Evolutionary conservation across 2,329 filamentous ascomycete genomes (phyloP).

Genomic region (Aspergillus ruber): DNA sequence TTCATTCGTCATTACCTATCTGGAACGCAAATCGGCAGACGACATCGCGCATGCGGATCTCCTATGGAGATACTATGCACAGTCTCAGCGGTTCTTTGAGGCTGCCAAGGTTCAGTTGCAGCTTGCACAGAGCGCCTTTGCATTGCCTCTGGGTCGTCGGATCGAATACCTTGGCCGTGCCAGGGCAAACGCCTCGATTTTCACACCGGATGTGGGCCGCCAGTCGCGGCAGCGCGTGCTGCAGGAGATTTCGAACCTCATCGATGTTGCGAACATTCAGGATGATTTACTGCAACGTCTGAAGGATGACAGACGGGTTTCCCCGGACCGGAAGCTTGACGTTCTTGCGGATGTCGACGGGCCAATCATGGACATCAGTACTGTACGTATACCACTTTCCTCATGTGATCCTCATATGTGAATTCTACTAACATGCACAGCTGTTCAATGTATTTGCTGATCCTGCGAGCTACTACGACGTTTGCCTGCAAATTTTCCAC

Average conservation of each 20-base stretch:
- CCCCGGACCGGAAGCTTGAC: constrained; percentile 55
- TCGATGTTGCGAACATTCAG: constrained; percentile 92
- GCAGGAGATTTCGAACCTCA: constrained; percentile 74
- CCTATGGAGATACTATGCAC: constrained; percentile 86
- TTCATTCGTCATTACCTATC: constrained; percentile 76
- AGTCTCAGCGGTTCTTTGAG: constrained; percentile 74
- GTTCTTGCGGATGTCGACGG: constrained; percentile 67
- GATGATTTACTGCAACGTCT: constrained; percentile 81
- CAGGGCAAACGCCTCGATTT: constrained; percentile 84
- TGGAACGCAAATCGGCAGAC: constrained; percentile 66
- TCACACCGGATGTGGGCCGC: constrained; percentile 67
- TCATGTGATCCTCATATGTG: constrained; percentile 2
- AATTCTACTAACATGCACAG: constrained; percentile 39
- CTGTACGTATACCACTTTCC: constrained; percentile 48
- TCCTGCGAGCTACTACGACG: constrained; percentile 84
- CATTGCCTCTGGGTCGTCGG: constrained; percentile 71
- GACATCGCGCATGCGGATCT: constrained; percentile 78
- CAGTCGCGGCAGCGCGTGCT: constrained; percentile 79
- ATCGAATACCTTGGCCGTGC: constrained; percentile 87
- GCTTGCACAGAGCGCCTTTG: constrained; percentile 76
- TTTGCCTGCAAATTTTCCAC: constrained; percentile 88
- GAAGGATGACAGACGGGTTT: constrained; percentile 64
- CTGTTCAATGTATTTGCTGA: constrained; percentile 93
- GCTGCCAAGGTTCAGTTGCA: constrained; percentile 80
- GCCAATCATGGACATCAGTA: constrained; percentile 67